Conservation (phyloP, 768 basidiomycete species). For the Leucocoprinus leucothites region DNA sequence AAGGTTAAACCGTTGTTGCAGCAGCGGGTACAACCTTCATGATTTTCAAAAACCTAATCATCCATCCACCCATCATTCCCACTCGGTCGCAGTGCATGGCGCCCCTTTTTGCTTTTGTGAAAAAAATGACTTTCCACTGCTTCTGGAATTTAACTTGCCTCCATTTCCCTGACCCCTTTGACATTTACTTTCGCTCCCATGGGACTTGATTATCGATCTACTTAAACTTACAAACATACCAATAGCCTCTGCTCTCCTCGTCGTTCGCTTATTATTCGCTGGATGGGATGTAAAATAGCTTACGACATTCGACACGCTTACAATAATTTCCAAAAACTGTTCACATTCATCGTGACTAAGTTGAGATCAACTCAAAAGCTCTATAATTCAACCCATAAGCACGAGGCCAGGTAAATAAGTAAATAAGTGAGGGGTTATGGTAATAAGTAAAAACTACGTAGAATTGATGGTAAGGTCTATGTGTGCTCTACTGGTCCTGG, state of each 20-base stretch:
- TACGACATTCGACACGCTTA: not conserved
- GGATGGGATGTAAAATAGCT: conserved; percentile 9
- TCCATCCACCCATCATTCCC: not conserved
- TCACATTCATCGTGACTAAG: not conserved
- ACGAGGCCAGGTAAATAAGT: too few relatives aligned
- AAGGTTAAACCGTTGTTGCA: conserved; percentile 28
- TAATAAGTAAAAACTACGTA: not conserved
- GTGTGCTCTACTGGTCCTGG: conserved; percentile 47
- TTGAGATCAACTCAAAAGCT: not conserved
- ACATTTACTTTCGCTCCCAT: too few relatives aligned
- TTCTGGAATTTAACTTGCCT: not conserved
- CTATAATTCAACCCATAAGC: not conserved
- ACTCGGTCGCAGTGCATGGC: not conserved
- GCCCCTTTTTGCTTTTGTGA: not conserved
- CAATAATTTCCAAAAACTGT: not conserved
- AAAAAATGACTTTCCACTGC: too few relatives aligned
- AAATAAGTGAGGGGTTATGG: not conserved
- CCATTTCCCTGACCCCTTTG: not conserved
- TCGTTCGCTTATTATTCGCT: not conserved
- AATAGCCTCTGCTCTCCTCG: too few relatives aligned
- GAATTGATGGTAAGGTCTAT: conserved; percentile 3
- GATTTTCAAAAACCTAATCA: not conserved
- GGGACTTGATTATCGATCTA: not conserved
- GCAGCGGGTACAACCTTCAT: conserved; percentile 21
- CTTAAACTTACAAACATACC: not conserved